Percentiles rank a stretch among this genome's conserved stretches.
phyloP scores from a whole-genome alignment of 768 basidiomycete species.

The Tulasnella sp. region DNA sequence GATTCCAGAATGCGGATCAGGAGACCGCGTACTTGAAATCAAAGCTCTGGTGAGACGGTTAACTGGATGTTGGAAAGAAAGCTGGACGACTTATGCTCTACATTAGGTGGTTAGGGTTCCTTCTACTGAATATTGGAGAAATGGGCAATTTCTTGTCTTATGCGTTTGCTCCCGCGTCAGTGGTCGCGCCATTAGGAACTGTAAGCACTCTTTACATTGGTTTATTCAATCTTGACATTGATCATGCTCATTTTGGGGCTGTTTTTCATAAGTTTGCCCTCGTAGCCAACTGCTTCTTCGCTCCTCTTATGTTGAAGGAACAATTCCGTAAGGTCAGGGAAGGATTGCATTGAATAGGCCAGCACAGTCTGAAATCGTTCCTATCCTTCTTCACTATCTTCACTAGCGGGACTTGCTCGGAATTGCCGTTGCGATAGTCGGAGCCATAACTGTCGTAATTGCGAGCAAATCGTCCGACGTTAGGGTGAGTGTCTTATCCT shows the following conservation, averaged over 20 bases:
- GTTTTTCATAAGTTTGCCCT: constrained; percentile 56
- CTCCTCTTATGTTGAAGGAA: constrained; percentile 74
- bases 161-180: constrained; percentile 80
- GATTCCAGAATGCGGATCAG: constrained; percentile 19
- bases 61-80: background rate
- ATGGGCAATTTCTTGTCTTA: constrained; percentile 84
- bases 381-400: constrained; percentile 15
- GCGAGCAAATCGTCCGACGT: constrained; percentile 61
- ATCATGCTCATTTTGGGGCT: background rate
- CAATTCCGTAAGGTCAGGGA: constrained; percentile 57
- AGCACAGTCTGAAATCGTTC: constrained; percentile 6
- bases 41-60: constrained; percentile 55
- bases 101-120: constrained; percentile 77
- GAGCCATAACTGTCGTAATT: constrained; percentile 88
- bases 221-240: background rate
- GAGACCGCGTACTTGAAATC: constrained; percentile 75
- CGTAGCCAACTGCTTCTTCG: constrained; percentile 92
- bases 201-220: constrained; percentile 39
- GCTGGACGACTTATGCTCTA: background rate
- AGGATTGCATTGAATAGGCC: too few species aligned
- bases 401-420: constrained; percentile 64
- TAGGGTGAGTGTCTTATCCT: constrained; percentile 26
- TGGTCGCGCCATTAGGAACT: constrained; percentile 92
- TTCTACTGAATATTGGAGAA: constrained; percentile 87
- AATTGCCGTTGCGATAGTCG: constrained; percentile 68